phyloP scores from a whole-genome alignment of 2,329 filamentous ascomycete species.

The Xylaria sp. region DNA sequence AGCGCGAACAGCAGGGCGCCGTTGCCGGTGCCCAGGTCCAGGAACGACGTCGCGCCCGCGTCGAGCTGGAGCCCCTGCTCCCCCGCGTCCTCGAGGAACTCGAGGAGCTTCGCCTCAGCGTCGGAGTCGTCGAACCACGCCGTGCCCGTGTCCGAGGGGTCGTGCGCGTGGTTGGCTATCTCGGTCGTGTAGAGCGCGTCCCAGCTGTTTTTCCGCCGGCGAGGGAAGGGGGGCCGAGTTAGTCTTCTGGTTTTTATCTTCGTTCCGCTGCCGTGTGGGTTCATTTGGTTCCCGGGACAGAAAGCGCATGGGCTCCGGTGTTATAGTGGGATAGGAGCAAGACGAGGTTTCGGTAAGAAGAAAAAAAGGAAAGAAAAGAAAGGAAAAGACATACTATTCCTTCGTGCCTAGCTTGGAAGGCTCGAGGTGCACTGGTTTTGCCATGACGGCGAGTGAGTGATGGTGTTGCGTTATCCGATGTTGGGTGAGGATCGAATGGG shows the following conservation, averaged over 20 bases:
- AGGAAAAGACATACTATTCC: conserved; percentile 71
- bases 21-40: conserved; percentile 94
- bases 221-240: conserved; percentile 18
- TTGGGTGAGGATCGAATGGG: neutral
- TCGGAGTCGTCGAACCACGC: conserved; percentile 96
- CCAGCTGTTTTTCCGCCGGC: conserved; percentile 69
- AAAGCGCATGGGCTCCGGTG: neutral
- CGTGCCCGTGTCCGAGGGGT: conserved; percentile 82
- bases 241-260: neutral
- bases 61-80: conserved; percentile 7
- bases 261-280: neutral
- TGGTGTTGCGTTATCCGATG: neutral
- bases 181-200: conserved; percentile 75
- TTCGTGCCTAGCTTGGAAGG: conserved; percentile 85
- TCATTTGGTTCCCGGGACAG: neutral
- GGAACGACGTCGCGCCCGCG: conserved; percentile 59
- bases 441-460: conserved; percentile 18
- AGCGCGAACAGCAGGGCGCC: conserved; percentile 89
- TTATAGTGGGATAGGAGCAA: neutral
- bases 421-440: conserved; percentile 68
- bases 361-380: too few relatives aligned
- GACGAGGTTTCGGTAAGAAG: too few relatives aligned
- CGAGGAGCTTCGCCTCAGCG: conserved; percentile 79
- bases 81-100: conserved; percentile 60
- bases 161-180: conserved; percentile 70